Percentiles rank a stretch among this genome's conserved stretches.
Evolutionary conservation across 1,284 basidiomycete genomes (phyloP).

Genomic region (Ganoderma boninense): DNA sequence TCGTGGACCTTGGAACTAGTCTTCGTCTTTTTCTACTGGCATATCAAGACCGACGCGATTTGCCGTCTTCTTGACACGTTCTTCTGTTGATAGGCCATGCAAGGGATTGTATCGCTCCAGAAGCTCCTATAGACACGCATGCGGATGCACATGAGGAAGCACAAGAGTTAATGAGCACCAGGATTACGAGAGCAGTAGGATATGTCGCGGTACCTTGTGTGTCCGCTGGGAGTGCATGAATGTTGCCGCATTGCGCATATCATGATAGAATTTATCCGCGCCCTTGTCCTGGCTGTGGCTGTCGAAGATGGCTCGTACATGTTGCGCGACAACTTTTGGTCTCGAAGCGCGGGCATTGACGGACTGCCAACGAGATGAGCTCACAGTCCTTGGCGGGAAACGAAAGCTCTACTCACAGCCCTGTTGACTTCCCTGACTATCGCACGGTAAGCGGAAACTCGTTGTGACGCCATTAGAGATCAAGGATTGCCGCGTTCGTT

Average conservation of each 20-base stretch:
- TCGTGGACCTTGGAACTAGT: background rate
- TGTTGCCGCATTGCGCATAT: conserved; percentile 71
- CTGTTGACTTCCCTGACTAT: conserved; percentile 53
- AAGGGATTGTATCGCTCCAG: conserved; percentile 90
- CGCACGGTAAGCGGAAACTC: conserved; percentile 48
- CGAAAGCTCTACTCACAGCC: conserved; percentile 43
- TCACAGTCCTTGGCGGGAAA: background rate
- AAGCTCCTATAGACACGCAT: conserved; percentile 56
- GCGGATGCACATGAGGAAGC: background rate
- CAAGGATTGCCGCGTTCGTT: background rate
- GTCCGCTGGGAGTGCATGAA: conserved; percentile 78
- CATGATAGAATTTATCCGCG: conserved; percentile 47
- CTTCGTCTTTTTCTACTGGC: conserved; percentile 48
- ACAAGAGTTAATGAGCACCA: conserved; percentile 4
- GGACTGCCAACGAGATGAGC: conserved; percentile 46
- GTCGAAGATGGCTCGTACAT: conserved; percentile 69
- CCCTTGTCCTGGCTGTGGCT: conserved; percentile 43
- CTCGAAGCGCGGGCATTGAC: conserved; percentile 52
- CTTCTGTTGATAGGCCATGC: conserved; percentile 79
- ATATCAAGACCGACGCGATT: conserved; percentile 86
- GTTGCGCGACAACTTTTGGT: conserved; percentile 54
- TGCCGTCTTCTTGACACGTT: conserved; percentile 85
- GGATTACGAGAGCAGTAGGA: background rate
- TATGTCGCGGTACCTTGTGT: conserved; percentile 53
- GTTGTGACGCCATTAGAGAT: conserved; percentile 26